These are phyloP conservation scores for Forsythia suspensa DNA, from an alignment of 257 asterid genomes.

Conservation along the genomic window DNA sequence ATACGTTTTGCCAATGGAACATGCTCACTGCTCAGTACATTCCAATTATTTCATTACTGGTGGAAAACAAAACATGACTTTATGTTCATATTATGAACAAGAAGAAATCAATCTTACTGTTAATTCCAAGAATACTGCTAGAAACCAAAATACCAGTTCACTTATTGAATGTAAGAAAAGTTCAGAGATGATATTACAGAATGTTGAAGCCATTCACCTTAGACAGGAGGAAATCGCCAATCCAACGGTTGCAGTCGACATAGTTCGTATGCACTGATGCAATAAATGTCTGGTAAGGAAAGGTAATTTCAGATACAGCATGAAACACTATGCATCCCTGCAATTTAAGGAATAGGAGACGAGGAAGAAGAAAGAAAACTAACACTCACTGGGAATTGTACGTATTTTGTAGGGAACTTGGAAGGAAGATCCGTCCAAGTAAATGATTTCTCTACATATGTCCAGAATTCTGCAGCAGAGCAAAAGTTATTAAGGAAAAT, in stretches of 20 bases:
- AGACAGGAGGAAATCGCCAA: slow-evolving; percentile 91
- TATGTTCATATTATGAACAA: background rate
- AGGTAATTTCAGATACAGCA: slow-evolving; percentile 22
- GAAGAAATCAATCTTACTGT: background rate
- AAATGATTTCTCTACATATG: slow-evolving; percentile 93
- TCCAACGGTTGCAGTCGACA: slow-evolving; percentile 96
- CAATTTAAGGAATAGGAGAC: slow-evolving; percentile 10
- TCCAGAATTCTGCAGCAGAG: slow-evolving; percentile 81
- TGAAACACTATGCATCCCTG: background rate
- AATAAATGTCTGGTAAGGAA: slow-evolving; percentile 61
- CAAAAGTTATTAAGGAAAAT: slow-evolving; percentile 4
- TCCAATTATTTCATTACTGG: background rate
- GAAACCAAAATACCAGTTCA: slow-evolving; percentile 7
- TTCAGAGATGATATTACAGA: background rate
- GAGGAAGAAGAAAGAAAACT: slow-evolving; percentile 7
- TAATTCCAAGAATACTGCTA: background rate
- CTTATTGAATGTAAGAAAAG: background rate
- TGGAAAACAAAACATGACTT: background rate
- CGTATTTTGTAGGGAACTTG: slow-evolving; percentile 95
- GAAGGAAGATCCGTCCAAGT: slow-evolving; percentile 98
- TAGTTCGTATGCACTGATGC: slow-evolving; percentile 94
- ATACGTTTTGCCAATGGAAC: background rate
- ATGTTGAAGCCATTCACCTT: slow-evolving; percentile 52
- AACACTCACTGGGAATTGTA: slow-evolving; percentile 86
- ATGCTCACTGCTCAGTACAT: background rate